Base-by-base conservation (phyloP, 2,329 filamentous ascomycete genomes). In the Blumeria hordei region DNA sequence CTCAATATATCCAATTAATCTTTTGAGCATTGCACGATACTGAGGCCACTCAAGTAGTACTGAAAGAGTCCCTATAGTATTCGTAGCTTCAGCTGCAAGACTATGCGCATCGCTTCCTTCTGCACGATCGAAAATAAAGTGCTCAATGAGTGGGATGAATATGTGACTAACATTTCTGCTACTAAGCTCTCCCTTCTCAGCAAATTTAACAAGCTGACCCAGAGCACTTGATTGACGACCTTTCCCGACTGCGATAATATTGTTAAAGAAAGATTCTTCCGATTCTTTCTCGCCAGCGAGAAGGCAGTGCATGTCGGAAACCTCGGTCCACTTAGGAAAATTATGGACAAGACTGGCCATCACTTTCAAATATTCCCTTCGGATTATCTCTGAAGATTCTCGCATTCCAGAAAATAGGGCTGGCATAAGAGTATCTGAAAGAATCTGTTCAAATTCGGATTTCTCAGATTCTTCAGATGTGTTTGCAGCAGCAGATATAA, bases 61-160 rank as follows among this genome's bases (percentile, higher is more conserved):
- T 4, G 84, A 80, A 55, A 98, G 68, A 32, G 75, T 73, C 1
- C 85, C 82, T 57, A 98, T 82, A 0, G 88, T 83, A 9, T 74
- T 77, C n/a, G 88, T 83, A 5, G 90, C 81, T 66, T 95, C 87
- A 14, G 88, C 87, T 53, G 87, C 81, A 54, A 96, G 73, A 53
- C 88, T 90, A 61, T 93, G 84, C 37, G 87, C 88, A 65, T 94
- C 87, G 21, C 67, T 72, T 8, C 74, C 73, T 51, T 87, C 84
- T 4, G 77, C 78, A 57, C 83, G 79, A 57, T 88, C 83, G 64
- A 94, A 90, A 28, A 95, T 82, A 64, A 95, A 96, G 65, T 95
- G 88, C 64, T 98, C 92, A 9, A 96, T 73, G 18, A 98, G 72
- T 0, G 92, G 93, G 43, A 98, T 77, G 64, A 96, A 86, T 63